Conservation (phyloP, 75 land plant species). For the Larix kaempferi region DNA sequence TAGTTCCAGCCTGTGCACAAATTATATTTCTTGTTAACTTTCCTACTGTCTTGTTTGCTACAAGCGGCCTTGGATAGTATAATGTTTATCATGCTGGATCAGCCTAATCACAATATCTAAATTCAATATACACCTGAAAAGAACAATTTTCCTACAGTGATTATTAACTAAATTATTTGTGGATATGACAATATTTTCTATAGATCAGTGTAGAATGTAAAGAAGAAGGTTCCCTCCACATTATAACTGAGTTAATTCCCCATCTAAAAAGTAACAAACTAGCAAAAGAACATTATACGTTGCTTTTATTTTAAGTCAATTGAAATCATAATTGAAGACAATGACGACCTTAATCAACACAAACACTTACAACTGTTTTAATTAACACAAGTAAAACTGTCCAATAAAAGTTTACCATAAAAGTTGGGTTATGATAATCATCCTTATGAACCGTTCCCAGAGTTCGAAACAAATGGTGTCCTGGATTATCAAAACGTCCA, state of each 20-base stretch:
- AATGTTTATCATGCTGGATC: neutral
- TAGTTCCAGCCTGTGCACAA: neutral
- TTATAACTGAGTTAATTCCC: neutral
- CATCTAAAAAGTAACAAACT: neutral
- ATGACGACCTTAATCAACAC: neutral
- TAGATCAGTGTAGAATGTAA: neutral
- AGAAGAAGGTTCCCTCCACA: neutral
- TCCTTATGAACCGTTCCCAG: constrained; percentile 44
- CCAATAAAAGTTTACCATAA: constrained; percentile 31
- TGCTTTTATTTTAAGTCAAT: neutral
- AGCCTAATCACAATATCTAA: neutral
- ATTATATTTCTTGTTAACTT: neutral
- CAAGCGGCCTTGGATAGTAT: neutral
- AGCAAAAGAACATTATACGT: neutral
- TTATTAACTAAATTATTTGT: neutral
- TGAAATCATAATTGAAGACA: neutral
- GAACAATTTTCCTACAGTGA: neutral
- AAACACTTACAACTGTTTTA: neutral
- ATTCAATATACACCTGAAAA: neutral
- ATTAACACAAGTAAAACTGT: neutral
- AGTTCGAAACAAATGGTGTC: constrained; percentile 44
- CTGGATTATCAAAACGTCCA: constrained; percentile 68
- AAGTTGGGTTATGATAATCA: constrained; percentile 63
- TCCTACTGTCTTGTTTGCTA: neutral
- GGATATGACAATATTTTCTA: neutral